These are phyloP conservation scores for Cladophialophora yegresii DNA, from an alignment of 2,329 filamentous ascomycete species.

Conservation along the genomic window DNA sequence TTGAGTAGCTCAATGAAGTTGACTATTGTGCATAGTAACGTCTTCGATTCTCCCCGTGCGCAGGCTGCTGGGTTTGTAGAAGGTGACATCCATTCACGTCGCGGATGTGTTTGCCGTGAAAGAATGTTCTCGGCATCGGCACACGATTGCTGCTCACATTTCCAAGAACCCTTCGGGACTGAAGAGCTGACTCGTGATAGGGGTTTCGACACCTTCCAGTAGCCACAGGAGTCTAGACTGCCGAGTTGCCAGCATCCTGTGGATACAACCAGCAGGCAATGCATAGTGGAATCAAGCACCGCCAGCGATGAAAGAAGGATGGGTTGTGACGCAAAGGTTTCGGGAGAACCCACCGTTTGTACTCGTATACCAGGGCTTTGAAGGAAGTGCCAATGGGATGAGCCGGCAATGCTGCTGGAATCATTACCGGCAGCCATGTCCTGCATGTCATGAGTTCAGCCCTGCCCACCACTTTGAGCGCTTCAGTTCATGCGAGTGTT, in stretches of 20 bases:
- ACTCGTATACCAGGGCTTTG: no score
- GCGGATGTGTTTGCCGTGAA: neutral
- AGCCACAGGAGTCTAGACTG: neutral
- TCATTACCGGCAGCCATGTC: slow-evolving; percentile 2
- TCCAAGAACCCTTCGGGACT: neutral
- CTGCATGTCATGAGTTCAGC: slow-evolving; percentile 17
- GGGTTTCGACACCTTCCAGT: neutral
- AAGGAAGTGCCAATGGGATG: slow-evolving; percentile 4
- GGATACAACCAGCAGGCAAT: neutral
- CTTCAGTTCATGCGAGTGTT: slow-evolving; percentile 13
- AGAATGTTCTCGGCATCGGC: neutral
- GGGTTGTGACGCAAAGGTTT: neutral
- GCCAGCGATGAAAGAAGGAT: neutral
- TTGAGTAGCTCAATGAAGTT: neutral
- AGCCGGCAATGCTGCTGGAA: neutral
- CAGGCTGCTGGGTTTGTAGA: neutral
- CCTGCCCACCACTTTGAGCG: slow-evolving; percentile 1
- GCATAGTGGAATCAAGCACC: neutral
- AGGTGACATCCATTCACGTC: neutral
- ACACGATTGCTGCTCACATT: neutral
- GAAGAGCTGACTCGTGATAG: neutral
- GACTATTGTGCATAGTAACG: neutral
- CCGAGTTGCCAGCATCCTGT: neutral
- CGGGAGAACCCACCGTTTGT: neutral
- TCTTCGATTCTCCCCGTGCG: neutral